These are phyloP conservation scores for Paraconiothyrium brasiliense DNA, from an alignment of 2,329 filamentous ascomycete species.

Conservation along the genomic window DNA sequence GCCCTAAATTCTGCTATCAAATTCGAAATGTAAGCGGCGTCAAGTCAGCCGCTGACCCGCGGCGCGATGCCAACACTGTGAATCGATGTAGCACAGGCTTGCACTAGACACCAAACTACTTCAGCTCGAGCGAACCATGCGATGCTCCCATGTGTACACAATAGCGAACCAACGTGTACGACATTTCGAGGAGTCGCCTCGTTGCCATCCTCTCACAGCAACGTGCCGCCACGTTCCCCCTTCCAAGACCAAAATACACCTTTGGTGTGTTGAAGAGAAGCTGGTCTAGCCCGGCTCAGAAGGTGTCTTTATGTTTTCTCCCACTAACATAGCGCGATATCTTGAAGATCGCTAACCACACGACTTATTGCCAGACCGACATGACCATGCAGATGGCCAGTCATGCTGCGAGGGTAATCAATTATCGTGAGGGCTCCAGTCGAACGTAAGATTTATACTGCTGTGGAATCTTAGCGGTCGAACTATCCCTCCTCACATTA, in stretches of 20 bases:
- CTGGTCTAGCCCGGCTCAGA: background rate
- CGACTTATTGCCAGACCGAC: background rate
- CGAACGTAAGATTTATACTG: background rate
- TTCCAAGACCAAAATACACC: background rate
- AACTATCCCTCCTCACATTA: slow-evolving; percentile 1
- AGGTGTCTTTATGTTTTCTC: background rate
- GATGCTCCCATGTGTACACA: background rate
- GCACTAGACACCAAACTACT: background rate
- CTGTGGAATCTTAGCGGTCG: slow-evolving; percentile 9
- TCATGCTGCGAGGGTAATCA: background rate
- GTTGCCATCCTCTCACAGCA: slow-evolving; percentile 7
- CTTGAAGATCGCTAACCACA: background rate
- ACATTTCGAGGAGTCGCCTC: slow-evolving; percentile 7
- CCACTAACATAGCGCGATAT: background rate
- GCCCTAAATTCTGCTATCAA: background rate
- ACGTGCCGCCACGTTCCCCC: slow-evolving; percentile 9
- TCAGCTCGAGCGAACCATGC: slow-evolving; percentile 3
- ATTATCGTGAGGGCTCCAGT: background rate
- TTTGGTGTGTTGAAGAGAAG: background rate
- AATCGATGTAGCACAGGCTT: background rate
- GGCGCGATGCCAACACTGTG: too few relatives aligned
- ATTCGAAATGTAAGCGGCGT: background rate
- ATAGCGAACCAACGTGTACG: background rate
- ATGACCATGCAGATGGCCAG: background rate
- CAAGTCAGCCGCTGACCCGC: background rate